A percentile compares a stretch with the other conserved stretches of the same genome.
Evolutionary conservation across 805 yeast species (phyloP).

Genomic region (Hagleromyces aurorensis): DNA sequence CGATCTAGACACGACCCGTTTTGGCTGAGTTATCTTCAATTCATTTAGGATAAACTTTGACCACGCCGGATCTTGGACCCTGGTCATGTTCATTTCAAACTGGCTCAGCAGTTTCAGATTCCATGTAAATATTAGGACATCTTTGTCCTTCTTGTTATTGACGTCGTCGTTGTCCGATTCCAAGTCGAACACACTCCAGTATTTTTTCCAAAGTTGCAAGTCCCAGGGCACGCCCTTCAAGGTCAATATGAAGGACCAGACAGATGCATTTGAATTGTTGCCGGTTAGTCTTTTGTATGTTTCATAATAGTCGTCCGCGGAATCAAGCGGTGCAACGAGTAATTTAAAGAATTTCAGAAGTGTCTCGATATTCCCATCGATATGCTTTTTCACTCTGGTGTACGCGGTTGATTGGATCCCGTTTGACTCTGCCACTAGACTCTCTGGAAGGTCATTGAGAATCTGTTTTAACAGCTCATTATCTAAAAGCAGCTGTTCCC

Average conservation of each 20-base stretch:
- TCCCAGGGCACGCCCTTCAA: constrained; percentile 30
- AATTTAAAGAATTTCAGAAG: constrained; percentile 20
- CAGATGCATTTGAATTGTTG: constrained; percentile 18
- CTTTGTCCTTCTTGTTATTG: constrained; percentile 4
- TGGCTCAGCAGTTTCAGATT: constrained; percentile 10
- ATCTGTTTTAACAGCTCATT: constrained; percentile 52
- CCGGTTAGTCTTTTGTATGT: constrained; percentile 27
- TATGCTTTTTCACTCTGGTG: constrained; percentile 24
- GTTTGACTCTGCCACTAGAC: constrained; percentile 11
- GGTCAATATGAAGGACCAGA: constrained; percentile 27
- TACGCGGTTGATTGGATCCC: constrained; percentile 14
- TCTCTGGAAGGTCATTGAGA: constrained; percentile 29
- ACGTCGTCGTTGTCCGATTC: constrained; percentile 7
- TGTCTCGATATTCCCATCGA: constrained; percentile 17
- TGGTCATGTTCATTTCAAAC: constrained; percentile 18
- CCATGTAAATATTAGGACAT: constrained; percentile 19
- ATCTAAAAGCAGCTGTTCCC: constrained; percentile 79
- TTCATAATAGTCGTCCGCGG: constrained; percentile 40
- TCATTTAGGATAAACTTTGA: constrained; percentile 20
- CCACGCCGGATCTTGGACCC: constrained; percentile 27
- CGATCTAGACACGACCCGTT: constrained; percentile 6
- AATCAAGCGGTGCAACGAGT: constrained; percentile 27
- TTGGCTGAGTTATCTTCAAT: constrained; percentile 15
- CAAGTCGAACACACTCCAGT: constrained; percentile 19
- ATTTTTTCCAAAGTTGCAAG: constrained; percentile 23